Evolutionary conservation across 2,329 filamentous ascomycete genomes (phyloP).

Genomic region (Clonostachys rosea): DNA sequence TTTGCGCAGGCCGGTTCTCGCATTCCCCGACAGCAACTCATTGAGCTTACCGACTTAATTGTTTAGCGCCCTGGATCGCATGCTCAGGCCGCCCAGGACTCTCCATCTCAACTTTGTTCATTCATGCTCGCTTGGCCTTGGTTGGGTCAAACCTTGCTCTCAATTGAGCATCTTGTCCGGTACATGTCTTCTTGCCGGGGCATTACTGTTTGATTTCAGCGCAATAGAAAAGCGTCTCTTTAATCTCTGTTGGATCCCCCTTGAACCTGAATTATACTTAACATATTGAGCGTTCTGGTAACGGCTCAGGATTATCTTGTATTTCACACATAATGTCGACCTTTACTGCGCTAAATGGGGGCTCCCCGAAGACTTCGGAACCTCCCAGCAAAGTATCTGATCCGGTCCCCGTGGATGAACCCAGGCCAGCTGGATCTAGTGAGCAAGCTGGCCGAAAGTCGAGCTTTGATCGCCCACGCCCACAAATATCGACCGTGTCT

Average conservation of each 20-base stretch:
- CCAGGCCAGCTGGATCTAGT: too few relatives aligned
- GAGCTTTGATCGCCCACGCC: conserved; percentile 27
- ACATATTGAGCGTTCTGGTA: too few relatives aligned
- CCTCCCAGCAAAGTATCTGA: conserved; percentile 10
- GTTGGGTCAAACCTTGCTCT: too few relatives aligned
- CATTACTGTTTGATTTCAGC: not conserved
- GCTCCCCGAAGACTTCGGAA: conserved; percentile 37
- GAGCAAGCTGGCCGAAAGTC: conserved; percentile 13
- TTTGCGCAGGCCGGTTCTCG: too few relatives aligned
- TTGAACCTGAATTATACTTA: not conserved
- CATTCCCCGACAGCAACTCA: too few relatives aligned
- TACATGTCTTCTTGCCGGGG: not conserved
- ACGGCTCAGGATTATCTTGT: not conserved
- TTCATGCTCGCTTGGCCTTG: too few relatives aligned
- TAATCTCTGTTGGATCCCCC: not conserved
- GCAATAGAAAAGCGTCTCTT: not conserved
- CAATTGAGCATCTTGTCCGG: too few relatives aligned
- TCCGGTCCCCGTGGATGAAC: too few relatives aligned
- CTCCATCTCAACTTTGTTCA: too few relatives aligned
- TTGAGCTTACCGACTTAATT: too few relatives aligned
- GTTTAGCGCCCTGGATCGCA: too few relatives aligned
- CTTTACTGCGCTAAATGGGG: conserved; percentile 48
- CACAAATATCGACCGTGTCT: conserved; percentile 22
- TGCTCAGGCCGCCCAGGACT: too few relatives aligned
- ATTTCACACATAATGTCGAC: conserved; percentile 32